Percentiles rank a stretch among this genome's conserved stretches.
Conservation (phyloP, 805 yeast species). For the Candida nitratophila region DNA sequence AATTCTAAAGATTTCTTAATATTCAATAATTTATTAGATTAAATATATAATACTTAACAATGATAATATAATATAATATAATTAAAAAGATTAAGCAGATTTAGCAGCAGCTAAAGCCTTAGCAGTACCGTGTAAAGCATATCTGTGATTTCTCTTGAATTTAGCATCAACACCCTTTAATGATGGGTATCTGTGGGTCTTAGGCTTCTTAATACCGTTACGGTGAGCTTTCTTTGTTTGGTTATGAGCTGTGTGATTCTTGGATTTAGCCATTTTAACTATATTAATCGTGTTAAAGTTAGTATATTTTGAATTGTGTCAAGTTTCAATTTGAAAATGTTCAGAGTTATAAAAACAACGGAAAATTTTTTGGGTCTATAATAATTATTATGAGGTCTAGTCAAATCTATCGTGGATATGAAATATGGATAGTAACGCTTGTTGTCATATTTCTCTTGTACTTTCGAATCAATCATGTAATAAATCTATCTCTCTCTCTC, state of each 20-base stretch:
- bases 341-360: too few relatives aligned
- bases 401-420: too few relatives aligned
- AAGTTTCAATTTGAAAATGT: too few relatives aligned
- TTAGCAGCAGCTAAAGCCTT: constrained; percentile 80
- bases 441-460: too few relatives aligned
- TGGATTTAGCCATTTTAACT: constrained; percentile 90
- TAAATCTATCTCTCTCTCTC: too few relatives aligned
- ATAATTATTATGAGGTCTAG: too few relatives aligned
- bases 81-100: constrained; percentile 14
- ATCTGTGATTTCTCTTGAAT: constrained; percentile 99
- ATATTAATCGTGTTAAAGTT: constrained; percentile 8
- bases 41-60: neutral
- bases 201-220: constrained; percentile 99
- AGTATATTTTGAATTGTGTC: neutral
- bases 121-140: constrained; percentile 96
- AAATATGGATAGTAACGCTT: too few relatives aligned
- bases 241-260: constrained; percentile 99
- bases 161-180: constrained; percentile 98
- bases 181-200: constrained; percentile 96
- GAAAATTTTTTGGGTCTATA: too few relatives aligned
- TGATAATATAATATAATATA: neutral
- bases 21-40: neutral
- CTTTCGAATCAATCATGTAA: too few relatives aligned
- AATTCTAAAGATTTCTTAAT: neutral
- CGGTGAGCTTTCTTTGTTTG: constrained; percentile 99